Conservation (phyloP, 1,284 basidiomycete species). For the Moniliophthora roreri region DNA sequence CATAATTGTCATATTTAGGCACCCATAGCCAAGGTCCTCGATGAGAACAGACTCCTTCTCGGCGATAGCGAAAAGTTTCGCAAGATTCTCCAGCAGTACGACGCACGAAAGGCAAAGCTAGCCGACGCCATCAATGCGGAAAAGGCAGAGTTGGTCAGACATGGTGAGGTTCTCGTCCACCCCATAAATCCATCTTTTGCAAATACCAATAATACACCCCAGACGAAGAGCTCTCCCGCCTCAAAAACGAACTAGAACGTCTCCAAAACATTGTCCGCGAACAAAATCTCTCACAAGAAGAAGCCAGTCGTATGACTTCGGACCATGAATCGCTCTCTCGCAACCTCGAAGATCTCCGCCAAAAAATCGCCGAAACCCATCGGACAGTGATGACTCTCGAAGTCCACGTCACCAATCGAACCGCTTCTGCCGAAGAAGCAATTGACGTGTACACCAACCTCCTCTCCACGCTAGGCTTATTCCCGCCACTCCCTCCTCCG, state of each 20-base stretch:
- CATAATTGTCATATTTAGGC: conserved; percentile 41
- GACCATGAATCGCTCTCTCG: conserved; percentile 75
- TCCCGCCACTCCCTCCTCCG: conserved; percentile 68
- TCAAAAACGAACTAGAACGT: conserved; percentile 62
- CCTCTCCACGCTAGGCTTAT: conserved; percentile 71
- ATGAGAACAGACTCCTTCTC: conserved; percentile 54
- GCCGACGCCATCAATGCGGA: conserved; percentile 61
- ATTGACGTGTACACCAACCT: conserved; percentile 74
- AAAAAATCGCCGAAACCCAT: conserved; percentile 71
- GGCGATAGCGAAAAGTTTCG: conserved; percentile 71
- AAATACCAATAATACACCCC: conserved; percentile 10
- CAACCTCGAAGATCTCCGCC: conserved; percentile 72
- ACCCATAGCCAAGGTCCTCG: conserved; percentile 61
- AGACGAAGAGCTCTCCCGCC: conserved; percentile 60
- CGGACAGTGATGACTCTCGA: conserved; percentile 73
- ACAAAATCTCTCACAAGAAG: conserved; percentile 85
- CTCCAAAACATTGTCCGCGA: conserved; percentile 68
- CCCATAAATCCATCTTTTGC: neutral
- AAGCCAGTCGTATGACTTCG: conserved; percentile 83
- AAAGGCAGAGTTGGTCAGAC: conserved; percentile 58
- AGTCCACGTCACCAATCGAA: conserved; percentile 75
- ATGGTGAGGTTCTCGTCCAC: conserved; percentile 35
- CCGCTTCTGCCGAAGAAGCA: conserved; percentile 76
- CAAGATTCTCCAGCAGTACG: conserved; percentile 63
- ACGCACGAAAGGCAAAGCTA: conserved; percentile 61